Base-by-base conservation (phyloP, 2,329 filamentous ascomycete species). In the Pleurostoma richardsiae region DNA sequence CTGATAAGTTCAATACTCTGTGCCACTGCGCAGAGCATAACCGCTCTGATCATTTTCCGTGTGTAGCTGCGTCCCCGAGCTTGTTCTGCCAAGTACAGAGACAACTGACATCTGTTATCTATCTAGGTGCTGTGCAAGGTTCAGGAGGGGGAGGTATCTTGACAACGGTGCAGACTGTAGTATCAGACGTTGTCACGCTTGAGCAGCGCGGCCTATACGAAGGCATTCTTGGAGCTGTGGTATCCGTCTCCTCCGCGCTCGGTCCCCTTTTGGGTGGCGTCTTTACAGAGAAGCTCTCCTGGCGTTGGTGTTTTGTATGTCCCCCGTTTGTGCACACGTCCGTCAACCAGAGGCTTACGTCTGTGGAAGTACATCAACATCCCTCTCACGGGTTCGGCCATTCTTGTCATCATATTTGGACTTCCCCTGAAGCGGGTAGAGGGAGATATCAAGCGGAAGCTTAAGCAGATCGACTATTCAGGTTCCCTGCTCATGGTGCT, bases 41-140 rank as follows among this genome's bases (percentile, higher is more conserved):
- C 33, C 7, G 48, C 49, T 45, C 47, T 53, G 6, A 49, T 54
- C 7, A 31, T 51, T n/a, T 50, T 52, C 26, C 50, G 50, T 52
- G 30, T 29, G 40, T 43, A 27, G 10, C 11, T n/a, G 19, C 19
- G 19, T 19, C 19, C 19, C 19, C 19, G 19, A 19, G 19, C 19
- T 19, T 19, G 19, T 19, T 19, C 19, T 19, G 19, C 19, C 19
- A 19, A 19, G 19, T 19, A 19, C 19, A 19, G 19, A 19, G 19
- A 2, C 19, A 19, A 19, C 19, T 19, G 3, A 6, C 29, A 39
- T 26, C 19, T 19, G 19, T 19, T 19, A 19, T 19, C 19, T 29
- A 3, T 41, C 6, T n/a, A 51, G 49, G 49, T 4, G 49, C 51
- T 4, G 29, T 53, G 0, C 41, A 43, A 3, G 52, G 52, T 6